Evolutionary conservation across 2,329 filamentous ascomycete species (phyloP).

Genomic region (Clonostachys sp.): DNA sequence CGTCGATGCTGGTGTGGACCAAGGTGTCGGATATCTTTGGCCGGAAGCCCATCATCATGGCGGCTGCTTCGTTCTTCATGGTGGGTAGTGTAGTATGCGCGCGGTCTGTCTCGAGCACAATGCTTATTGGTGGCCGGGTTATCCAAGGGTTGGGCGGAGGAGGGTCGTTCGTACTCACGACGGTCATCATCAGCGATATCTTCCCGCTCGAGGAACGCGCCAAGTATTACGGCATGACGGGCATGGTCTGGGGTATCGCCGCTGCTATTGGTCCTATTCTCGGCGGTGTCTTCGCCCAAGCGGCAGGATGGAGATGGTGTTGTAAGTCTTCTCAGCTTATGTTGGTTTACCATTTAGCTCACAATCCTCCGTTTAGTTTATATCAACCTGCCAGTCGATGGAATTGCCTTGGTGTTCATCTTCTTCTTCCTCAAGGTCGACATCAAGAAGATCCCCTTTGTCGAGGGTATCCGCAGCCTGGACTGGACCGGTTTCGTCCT

Average conservation of each 20-base stretch:
- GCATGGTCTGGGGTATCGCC: conserved; percentile 51
- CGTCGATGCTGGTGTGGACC: conserved; percentile 67
- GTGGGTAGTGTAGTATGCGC: conserved; percentile 27
- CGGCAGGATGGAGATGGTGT: conserved; percentile 41
- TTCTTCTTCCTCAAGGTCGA: conserved; percentile 40
- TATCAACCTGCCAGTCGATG: conserved; percentile 36
- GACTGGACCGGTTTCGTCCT: conserved; percentile 46
- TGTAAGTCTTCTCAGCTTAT: conserved; percentile 26
- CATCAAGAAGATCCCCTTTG: conserved; percentile 48
- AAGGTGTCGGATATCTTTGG: conserved; percentile 36
- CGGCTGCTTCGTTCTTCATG: conserved; percentile 25
- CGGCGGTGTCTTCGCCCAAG: conserved; percentile 42
- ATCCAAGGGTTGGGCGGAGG: conserved; percentile 28
- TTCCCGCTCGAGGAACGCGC: conserved; percentile 24
- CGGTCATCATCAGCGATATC: conserved; percentile 28
- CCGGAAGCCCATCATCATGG: conserved; percentile 29
- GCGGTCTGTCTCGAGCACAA: conserved; percentile 17
- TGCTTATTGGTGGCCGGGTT: conserved; percentile 26
- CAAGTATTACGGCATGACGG: conserved; percentile 49
- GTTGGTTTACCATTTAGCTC: conserved; percentile 61
- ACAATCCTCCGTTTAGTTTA: conserved; percentile 15
- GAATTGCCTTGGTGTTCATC: conserved; percentile 29
- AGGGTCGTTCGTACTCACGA: conserved; percentile 26
- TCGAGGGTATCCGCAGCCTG: conserved; percentile 46
- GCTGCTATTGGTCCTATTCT: conserved; percentile 42